These are phyloP conservation scores for Apium graveolens DNA, from an alignment of 129 eudicot genomes.

Conservation along the genomic window DNA sequence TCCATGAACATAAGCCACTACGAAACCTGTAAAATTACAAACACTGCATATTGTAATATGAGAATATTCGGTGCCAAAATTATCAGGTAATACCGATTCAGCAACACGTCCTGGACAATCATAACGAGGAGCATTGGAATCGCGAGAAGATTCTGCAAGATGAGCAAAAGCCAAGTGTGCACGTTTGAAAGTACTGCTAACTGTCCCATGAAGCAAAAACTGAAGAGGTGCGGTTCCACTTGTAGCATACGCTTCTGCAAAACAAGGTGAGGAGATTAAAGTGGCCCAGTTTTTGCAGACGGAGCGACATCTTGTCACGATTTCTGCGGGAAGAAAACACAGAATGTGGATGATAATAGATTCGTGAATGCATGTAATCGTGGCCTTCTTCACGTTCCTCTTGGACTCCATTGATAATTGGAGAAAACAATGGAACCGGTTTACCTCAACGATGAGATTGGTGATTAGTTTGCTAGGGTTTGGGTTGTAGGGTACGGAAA, in stretches of 20 bases:
- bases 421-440: no score
- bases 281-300: not conserved
- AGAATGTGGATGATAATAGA: not conserved
- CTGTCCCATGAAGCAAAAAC: not conserved
- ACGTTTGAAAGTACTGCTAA: not conserved
- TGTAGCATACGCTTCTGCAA: no score
- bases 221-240: not conserved
- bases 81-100: no score
- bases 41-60: no score
- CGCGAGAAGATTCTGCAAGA: not conserved
- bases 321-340: not conserved
- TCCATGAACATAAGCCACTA: no score
- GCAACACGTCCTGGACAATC: no score
- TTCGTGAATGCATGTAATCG: not conserved
- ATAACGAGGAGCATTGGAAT: no score
- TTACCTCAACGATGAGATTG: no score
- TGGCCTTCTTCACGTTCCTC: not conserved
- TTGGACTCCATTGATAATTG: not conserved
- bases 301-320: not conserved
- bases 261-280: not conserved
- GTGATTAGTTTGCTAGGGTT: no score
- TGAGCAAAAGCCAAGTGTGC: not conserved
- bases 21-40: no score
- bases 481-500: no score
- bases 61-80: no score